Evolutionary conservation across 495 filamentous ascomycete genomes (phyloP), one percentile per base, ranked within the genome.

Genomic region (Aspergillus asperescens): DNA sequence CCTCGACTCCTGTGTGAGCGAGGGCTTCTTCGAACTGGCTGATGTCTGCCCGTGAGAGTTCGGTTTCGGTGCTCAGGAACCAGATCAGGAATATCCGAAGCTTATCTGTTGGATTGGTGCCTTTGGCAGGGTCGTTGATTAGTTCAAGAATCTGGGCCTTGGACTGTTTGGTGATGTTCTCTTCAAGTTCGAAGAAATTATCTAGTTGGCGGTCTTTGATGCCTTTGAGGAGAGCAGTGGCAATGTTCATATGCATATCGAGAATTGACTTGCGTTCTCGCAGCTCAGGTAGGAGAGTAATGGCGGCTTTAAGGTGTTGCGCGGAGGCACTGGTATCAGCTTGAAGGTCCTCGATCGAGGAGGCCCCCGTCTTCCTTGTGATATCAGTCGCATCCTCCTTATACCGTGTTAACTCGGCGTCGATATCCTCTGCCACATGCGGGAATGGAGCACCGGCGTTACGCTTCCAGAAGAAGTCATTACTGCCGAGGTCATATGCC

Each of bases 181-280:
- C 90, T 62, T 99, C 94, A 20, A 95, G 78, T 68, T 97, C 89
- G 72, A 90, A 97, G 73, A 87, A 99, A 62, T 91, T 92, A 64
- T 99, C 93, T 19, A 99, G 71, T 65, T 97, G 90, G 3, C 94
- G 84, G 56, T 92, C 90, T 67, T 96, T 94, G 66, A 96, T 93
- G 1, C 90, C 90, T 56, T 87, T 87, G 40, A 95, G 71, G 7
- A 95, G 68, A 13, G 87, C 83, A 7, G 88, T 89, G n/a, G 89
- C 81, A 50, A 96, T 96, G 65, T 95, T 96, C 94, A 99, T 99
- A 68, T 99, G 94, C 89, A 96, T 97, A 63, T 96, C 92, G 10
- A 99, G 78, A 15, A 84, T 80, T 2, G 85, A 84, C 67, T 99
- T 99, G 50, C 93, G 82, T 60, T 96, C 93, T 35, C 89, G 83